A percentile compares a stretch with the other conserved stretches of the same genome.
phyloP scores from a whole-genome alignment of 2,329 filamentous ascomycete species.

The Aspergillus tubingensis region DNA sequence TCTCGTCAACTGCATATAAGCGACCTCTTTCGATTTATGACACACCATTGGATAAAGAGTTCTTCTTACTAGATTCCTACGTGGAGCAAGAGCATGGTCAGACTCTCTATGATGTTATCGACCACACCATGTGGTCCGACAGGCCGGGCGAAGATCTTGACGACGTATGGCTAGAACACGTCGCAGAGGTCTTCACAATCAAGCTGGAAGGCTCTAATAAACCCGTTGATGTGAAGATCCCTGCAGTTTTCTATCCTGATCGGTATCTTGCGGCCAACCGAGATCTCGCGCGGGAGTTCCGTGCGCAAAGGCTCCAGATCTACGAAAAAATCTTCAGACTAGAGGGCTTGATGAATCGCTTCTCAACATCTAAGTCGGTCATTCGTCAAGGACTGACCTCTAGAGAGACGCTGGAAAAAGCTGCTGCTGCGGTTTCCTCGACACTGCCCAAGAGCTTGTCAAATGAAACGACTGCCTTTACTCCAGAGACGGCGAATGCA shows the following conservation, averaged over 20 bases:
- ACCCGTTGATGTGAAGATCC: constrained; percentile 53
- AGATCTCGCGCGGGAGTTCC: constrained; percentile 50
- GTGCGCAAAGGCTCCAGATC: constrained; percentile 39
- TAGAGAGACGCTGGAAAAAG: constrained; percentile 38
- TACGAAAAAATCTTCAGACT: constrained; percentile 36
- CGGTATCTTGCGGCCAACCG: constrained; percentile 59
- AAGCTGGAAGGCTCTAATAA: constrained; percentile 39
- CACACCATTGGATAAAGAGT: constrained; percentile 37
- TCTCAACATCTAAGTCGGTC: constrained; percentile 27
- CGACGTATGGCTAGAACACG: constrained; percentile 50
- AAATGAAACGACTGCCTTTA: constrained; percentile 17
- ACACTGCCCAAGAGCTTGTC: constrained; percentile 27
- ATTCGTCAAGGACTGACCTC: constrained; percentile 27
- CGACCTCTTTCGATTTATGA: constrained; percentile 31
- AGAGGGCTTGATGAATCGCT: constrained; percentile 33
- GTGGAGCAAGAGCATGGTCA: constrained; percentile 42
- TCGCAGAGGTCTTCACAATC: constrained; percentile 60
- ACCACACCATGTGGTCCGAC: constrained; percentile 53
- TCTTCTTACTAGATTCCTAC: constrained; percentile 42
- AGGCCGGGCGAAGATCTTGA: constrained; percentile 41
- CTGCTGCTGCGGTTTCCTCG: constrained; percentile 33
- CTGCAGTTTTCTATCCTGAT: constrained; percentile 59
- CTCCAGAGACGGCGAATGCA: constrained; percentile 20
- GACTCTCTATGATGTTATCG: constrained; percentile 57
- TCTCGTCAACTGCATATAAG: constrained; percentile 51